Evolutionary conservation across 768 basidiomycete genomes (phyloP).

Genomic region (Termitomyces sp.): DNA sequence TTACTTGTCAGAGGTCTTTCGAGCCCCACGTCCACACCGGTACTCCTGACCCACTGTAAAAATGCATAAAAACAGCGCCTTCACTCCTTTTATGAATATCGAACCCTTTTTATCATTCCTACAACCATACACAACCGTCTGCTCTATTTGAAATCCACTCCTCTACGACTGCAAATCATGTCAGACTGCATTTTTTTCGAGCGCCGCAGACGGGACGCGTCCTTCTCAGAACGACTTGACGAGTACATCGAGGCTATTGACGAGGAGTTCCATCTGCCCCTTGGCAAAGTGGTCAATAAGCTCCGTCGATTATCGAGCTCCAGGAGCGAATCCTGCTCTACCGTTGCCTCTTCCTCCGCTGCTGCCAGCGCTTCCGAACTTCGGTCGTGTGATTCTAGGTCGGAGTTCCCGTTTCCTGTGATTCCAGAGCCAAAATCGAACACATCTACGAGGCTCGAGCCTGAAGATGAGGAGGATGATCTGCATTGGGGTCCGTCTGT

Average conservation of each 20-base stretch:
- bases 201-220: not conserved
- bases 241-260: constrained; percentile 5
- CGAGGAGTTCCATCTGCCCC: constrained; percentile 2
- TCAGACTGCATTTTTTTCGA: not conserved
- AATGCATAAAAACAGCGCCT: not conserved
- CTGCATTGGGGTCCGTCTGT: not conserved
- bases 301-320: not conserved
- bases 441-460: not conserved
- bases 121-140: not conserved
- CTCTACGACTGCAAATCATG: not conserved
- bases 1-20: not conserved
- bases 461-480: not conserved
- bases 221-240: constrained; percentile 4
- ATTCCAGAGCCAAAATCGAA: not conserved
- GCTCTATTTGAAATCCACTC: not conserved
- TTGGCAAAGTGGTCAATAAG: not conserved
- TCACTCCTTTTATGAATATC: too few species aligned
- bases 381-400: not conserved
- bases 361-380: not conserved
- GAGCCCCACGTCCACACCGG: not conserved
- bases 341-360: not conserved
- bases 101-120: not conserved
- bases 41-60: not conserved
- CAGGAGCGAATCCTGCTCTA: not conserved
- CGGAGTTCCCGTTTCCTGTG: not conserved